Evolutionary conservation across 176 grass and related monocot species (phyloP).

Genomic region (Musa beccarii): DNA sequence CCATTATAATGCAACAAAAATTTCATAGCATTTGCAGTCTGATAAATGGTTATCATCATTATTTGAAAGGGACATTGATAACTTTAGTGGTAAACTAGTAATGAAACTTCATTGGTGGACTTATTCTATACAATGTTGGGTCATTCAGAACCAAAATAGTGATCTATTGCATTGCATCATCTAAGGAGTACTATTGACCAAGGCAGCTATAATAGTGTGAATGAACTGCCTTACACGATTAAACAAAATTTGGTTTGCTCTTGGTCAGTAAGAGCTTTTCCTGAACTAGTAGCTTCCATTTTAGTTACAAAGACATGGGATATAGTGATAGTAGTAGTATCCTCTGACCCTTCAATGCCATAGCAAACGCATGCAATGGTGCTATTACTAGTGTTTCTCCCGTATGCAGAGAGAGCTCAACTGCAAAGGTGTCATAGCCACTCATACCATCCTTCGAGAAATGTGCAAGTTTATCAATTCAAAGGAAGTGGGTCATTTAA

Average conservation of each 20-base stretch:
- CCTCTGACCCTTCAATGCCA: conserved; percentile 63
- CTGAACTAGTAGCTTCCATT: conserved; percentile 20
- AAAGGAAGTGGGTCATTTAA: conserved; percentile 57
- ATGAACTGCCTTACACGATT: conserved; percentile 16
- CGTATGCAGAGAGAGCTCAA: conserved; percentile 57
- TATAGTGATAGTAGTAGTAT: conserved; percentile 42
- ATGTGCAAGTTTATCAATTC: conserved; percentile 42
- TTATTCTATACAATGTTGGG: conserved; percentile 61
- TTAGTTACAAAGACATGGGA: conserved; percentile 74
- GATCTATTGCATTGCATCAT: conserved; percentile 63
- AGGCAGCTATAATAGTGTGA: conserved; percentile 26
- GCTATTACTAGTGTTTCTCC: conserved; percentile 54
- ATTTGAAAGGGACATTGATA: too few species aligned
- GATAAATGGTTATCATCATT: too few species aligned
- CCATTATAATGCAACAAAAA: too few species aligned
- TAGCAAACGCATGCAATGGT: conserved; percentile 63
- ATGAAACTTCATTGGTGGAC: conserved; percentile 46
- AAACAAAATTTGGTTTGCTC: conserved; percentile 31
- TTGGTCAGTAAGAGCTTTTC: conserved; percentile 23
- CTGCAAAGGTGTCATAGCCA: conserved; percentile 51
- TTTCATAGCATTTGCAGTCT: too few species aligned
- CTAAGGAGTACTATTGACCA: conserved; percentile 56
- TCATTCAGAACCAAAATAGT: conserved; percentile 88
- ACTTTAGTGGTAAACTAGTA: conserved; percentile 9
- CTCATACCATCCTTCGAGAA: conserved; percentile 42